Conservation (phyloP, 2,329 filamentous ascomycete genomes). For the Clarireedia monteithiana region DNA sequence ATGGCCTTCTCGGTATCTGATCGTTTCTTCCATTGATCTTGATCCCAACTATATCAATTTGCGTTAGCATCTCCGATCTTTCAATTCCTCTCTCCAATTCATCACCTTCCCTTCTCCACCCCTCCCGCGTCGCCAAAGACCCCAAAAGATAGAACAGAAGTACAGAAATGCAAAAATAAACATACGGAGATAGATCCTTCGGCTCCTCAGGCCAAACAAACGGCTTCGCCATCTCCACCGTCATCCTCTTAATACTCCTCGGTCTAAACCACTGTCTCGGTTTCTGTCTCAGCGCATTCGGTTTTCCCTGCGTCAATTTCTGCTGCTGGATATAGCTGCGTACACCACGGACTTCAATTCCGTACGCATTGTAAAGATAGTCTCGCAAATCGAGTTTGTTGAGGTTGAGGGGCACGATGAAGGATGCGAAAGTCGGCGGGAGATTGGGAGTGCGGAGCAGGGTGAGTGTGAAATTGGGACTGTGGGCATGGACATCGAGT, state of each 20-base stretch:
- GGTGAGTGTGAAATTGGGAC: constrained; percentile 73
- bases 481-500: constrained; percentile 30
- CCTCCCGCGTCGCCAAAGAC: neutral
- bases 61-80: neutral
- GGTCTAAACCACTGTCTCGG: constrained; percentile 60
- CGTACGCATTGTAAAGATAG: constrained; percentile 85
- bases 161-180: constrained; percentile 15
- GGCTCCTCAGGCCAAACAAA: constrained; percentile 81
- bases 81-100: neutral
- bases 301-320: constrained; percentile 46
- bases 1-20: neutral
- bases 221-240: constrained; percentile 75
- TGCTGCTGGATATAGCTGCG: constrained; percentile 73
- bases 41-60: constrained; percentile 46
- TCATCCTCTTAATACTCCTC: constrained; percentile 81
- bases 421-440: constrained; percentile 75
- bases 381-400: constrained; percentile 96
- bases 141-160: constrained; percentile 1
- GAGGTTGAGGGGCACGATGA: constrained; percentile 84
- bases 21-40: constrained; percentile 31
- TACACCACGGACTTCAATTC: constrained; percentile 62
- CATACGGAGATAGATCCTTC: constrained; percentile 49
- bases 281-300: constrained; percentile 32
- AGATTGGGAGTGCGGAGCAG: constrained; percentile 67
- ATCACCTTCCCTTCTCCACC: constrained; percentile 16